Base-by-base conservation (phyloP, 208 protist genomes). In the Acanthamoeba sp. region DNA sequence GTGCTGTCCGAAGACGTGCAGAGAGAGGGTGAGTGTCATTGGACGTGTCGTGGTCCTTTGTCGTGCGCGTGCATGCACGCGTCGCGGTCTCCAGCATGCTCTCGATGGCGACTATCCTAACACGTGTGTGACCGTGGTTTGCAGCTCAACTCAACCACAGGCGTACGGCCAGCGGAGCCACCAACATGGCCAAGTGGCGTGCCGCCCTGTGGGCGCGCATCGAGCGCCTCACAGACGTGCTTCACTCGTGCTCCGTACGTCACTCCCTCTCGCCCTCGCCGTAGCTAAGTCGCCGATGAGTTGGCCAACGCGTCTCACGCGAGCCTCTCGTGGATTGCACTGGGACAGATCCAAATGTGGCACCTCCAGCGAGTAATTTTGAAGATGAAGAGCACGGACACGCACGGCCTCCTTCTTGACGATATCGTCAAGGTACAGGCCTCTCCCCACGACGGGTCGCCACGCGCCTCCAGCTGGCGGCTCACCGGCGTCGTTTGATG, bases 281-380 rank as follows among this genome's bases (percentile, higher is more conserved):
- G 20, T 71, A 7, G 20, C 62, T 7, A 6, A 71, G n/a, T n/a
- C n/a, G n/a, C n/a, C 55, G 27, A n/a, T n/a, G n/a, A n/a, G n/a
- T n/a, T n/a, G n/a, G n/a, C n/a, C n/a, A n/a, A n/a, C n/a, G n/a
- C n/a, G n/a, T n/a, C n/a, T n/a, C n/a, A n/a, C n/a, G n/a, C n/a
- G n/a, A n/a, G n/a, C n/a, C n/a, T n/a, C n/a, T n/a, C n/a, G n/a
- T n/a, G n/a, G n/a, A n/a, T n/a, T n/a, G n/a, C n/a, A n/a, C n/a
- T n/a, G n/a, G n/a, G 7, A 10, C 40, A 82, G 71, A 91, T 96
- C 34, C 94, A 96, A 95, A 93, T 95, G 48, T 93, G 88, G 27
- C 94, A 96, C 50, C 59, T 96, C 45, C 95, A 96, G 73, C 71
- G 95, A 85, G 80, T 96, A 38, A 85, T 96, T 27, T 59, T 62